These are phyloP conservation scores for Cercospora zeina DNA, from an alignment of 2,329 filamentous ascomycete species.

Conservation along the genomic window DNA sequence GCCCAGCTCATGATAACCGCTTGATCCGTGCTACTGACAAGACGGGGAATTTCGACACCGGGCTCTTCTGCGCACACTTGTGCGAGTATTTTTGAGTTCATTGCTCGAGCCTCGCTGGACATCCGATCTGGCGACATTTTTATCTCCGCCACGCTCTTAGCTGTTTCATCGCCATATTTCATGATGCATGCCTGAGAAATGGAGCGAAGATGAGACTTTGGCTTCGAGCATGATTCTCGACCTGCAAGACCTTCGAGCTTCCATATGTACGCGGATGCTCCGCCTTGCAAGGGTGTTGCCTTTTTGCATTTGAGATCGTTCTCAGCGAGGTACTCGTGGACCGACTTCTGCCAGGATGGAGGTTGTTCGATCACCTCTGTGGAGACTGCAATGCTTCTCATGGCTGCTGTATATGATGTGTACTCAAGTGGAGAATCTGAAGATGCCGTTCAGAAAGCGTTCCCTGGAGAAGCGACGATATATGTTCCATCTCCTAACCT, in stretches of 20 bases:
- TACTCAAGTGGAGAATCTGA: not conserved
- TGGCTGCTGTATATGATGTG: not conserved
- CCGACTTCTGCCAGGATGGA: constrained; percentile 13
- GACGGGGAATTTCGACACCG: constrained; percentile 12
- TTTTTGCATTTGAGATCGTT: constrained; percentile 11
- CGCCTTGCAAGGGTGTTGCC: constrained; percentile 19
- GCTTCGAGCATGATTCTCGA: not conserved
- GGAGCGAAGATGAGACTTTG: not conserved
- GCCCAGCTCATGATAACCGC: constrained; percentile 21
- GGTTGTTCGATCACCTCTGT: constrained; percentile 16
- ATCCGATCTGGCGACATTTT: constrained; percentile 12
- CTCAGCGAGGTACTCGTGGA: constrained; percentile 15
- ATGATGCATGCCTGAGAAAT: constrained; percentile 10
- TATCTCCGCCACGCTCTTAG: constrained; percentile 11
- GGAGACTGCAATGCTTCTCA: constrained; percentile 7
- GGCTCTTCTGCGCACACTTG: constrained; percentile 14
- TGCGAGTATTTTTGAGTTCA: not conserved
- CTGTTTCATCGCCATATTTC: constrained; percentile 18
- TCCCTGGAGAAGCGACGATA: not conserved
- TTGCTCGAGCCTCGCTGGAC: constrained; percentile 14
- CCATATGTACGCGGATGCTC: constrained; percentile 21
- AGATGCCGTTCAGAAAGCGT: not conserved
- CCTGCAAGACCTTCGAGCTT: constrained; percentile 12
- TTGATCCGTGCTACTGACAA: constrained; percentile 12
- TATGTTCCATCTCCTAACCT: not conserved